Evolutionary conservation across 306 rosid genomes (phyloP).

Genomic region (Cotoneaster glaucophyllus): DNA sequence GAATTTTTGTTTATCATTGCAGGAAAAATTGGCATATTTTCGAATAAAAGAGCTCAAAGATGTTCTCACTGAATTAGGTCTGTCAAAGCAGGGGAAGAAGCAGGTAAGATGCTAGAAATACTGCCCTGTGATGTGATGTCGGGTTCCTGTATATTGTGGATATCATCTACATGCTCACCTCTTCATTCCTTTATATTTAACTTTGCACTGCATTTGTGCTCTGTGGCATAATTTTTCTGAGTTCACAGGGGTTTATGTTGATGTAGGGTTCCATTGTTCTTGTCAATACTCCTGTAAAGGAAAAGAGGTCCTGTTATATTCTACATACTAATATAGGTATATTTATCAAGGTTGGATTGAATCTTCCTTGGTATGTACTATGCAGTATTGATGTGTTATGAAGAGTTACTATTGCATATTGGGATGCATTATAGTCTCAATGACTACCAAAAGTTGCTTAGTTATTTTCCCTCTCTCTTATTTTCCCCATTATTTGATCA

Average conservation of each 20-base stretch:
- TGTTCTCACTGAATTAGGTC: slow-evolving; percentile 78
- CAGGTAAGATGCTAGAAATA: slow-evolving; percentile 56
- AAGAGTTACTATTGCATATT: background rate
- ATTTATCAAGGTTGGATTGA: background rate
- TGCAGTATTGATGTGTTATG: background rate
- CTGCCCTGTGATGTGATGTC: slow-evolving; percentile 11
- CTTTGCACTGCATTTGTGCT: slow-evolving; percentile 1
- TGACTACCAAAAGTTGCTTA: background rate
- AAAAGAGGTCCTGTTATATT: background rate
- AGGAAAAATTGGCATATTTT: slow-evolving; percentile 79
- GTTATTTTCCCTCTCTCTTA: background rate
- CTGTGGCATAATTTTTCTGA: background rate
- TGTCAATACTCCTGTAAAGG: background rate
- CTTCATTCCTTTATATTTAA: background rate
- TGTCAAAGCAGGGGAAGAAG: slow-evolving; percentile 96
- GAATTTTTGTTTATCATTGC: slow-evolving; percentile 10
- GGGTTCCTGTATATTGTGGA: background rate
- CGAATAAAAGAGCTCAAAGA: slow-evolving; percentile 94
- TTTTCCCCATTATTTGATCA: background rate
- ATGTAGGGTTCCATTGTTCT: background rate
- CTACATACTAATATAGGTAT: background rate
- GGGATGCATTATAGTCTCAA: no score
- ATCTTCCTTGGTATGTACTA: background rate
- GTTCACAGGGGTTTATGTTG: background rate
- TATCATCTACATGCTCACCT: background rate